Percentiles rank a stretch among this genome's conserved stretches.
These are phyloP conservation scores for Corchorus capsularis DNA, from an alignment of 345 rosid species.

Conservation along the genomic window DNA sequence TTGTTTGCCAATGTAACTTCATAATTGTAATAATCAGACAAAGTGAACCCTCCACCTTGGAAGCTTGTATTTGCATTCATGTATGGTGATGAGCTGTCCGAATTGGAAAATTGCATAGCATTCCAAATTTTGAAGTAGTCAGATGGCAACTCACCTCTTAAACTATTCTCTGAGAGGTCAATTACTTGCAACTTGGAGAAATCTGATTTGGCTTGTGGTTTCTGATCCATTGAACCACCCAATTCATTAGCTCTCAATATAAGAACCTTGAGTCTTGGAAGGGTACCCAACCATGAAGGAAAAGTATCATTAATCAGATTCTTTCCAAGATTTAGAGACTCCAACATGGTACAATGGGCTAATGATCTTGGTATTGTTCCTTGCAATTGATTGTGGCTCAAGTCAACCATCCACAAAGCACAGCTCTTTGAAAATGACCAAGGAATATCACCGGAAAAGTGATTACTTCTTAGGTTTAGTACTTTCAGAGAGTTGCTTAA, in stretches of 20 bases:
- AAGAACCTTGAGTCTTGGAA: slow-evolving; percentile 5
- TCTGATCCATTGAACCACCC: background rate
- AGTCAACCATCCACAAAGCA: background rate
- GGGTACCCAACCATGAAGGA: slow-evolving; percentile 14
- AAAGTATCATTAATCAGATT: slow-evolving; percentile 9
- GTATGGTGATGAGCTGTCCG: background rate
- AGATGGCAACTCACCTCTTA: slow-evolving; percentile 21
- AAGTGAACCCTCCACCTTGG: too few relatives aligned
- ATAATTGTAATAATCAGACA: slow-evolving; percentile 1
- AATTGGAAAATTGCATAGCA: slow-evolving; percentile 23
- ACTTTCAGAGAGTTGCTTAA: background rate
- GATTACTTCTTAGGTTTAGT: background rate
- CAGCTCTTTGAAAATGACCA: background rate
- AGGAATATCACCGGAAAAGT: background rate
- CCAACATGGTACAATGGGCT: background rate
- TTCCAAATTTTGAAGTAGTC: slow-evolving; percentile 23
- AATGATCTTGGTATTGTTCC: slow-evolving; percentile 16
- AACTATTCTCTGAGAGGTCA: slow-evolving; percentile 19
- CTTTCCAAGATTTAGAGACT: background rate
- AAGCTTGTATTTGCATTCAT: background rate
- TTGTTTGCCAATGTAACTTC: slow-evolving; percentile 24
- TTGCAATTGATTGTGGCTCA: slow-evolving; percentile 3
- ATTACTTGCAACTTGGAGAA: slow-evolving; percentile 17
- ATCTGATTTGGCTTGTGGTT: background rate
- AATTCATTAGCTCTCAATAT: background rate